phyloP scores from a whole-genome alignment of 352 stramenopile species.

The Phytophthora tentaculata region DNA sequence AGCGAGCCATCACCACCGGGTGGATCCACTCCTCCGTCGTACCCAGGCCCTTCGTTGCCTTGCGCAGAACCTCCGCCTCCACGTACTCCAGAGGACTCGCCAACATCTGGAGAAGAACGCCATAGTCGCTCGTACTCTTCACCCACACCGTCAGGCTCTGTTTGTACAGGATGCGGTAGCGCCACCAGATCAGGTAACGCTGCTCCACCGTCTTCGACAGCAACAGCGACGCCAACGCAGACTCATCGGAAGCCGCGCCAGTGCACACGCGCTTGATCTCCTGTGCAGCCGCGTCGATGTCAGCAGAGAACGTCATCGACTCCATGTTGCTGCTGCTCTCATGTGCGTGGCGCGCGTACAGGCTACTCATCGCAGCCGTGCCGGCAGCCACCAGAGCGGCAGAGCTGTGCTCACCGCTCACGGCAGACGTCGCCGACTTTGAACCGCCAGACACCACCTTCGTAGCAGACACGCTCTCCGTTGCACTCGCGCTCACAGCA shows the following conservation, averaged over 20 bases:
- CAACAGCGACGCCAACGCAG: constrained; percentile 23
- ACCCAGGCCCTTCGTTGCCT: constrained; percentile 62
- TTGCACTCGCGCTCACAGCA: constrained; percentile 2
- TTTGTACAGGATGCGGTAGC: constrained; percentile 54
- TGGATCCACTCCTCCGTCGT: constrained; percentile 71
- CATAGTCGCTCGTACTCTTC: constrained; percentile 57
- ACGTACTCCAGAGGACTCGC: constrained; percentile 51
- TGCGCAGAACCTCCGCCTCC: constrained; percentile 61
- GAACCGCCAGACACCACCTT: constrained; percentile 2
- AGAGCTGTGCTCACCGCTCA: constrained; percentile 5
- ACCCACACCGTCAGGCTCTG: constrained; percentile 61
- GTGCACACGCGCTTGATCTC: constrained; percentile 48
- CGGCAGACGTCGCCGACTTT: constrained; percentile 8
- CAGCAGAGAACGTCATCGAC: constrained; percentile 39
- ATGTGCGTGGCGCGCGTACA: constrained; percentile 19
- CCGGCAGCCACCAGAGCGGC: constrained; percentile 7
- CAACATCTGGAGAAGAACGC: constrained; percentile 56
- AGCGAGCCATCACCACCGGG: constrained; percentile 55
- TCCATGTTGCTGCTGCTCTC: constrained; percentile 21
- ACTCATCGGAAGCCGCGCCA: constrained; percentile 24
- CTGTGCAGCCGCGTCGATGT: constrained; percentile 49
- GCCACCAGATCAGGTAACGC: constrained; percentile 33
- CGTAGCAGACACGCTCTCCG: constrained; percentile 6
- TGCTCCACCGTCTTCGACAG: constrained; percentile 28
- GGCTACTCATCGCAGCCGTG: constrained; percentile 13